phyloP scores from a whole-genome alignment of 176 grass and related monocot species.

The Saccharum officinarum region DNA sequence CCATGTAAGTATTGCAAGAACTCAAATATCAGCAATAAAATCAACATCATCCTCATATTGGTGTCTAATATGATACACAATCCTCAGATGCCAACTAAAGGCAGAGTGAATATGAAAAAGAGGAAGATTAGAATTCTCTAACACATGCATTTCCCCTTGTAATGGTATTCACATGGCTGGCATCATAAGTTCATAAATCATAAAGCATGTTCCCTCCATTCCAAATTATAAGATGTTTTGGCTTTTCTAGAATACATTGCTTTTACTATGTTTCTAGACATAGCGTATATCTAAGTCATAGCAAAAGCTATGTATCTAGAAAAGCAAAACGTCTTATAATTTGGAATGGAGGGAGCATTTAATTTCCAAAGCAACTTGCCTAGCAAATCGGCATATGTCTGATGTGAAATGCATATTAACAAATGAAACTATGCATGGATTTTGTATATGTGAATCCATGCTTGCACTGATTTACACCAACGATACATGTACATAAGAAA shows the following conservation, averaged over 20 bases:
- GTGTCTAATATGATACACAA: constrained; percentile 2
- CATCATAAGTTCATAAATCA: not conserved
- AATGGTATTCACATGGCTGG: not conserved
- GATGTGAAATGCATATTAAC: not conserved
- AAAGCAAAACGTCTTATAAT: not conserved
- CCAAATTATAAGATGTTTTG: not conserved
- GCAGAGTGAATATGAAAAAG: not conserved
- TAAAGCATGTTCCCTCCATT: constrained; percentile 6
- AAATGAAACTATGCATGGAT: not conserved
- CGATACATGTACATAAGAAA: not conserved
- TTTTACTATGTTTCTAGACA: not conserved
- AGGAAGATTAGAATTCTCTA: not conserved
- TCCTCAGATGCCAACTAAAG: not conserved
- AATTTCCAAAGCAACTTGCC: not conserved
- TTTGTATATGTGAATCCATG: not conserved
- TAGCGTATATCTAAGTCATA: not conserved
- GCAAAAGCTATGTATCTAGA: not conserved
- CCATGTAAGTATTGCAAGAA: constrained; percentile 45
- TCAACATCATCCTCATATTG: not conserved
- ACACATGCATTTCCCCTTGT: constrained; percentile 29
- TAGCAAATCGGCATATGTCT: not conserved
- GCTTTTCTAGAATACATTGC: not conserved
- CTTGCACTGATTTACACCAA: not conserved
- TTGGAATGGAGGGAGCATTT: not conserved
- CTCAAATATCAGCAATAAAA: constrained; percentile 2